Evolutionary conservation across 2,329 filamentous ascomycete species (phyloP), one percentile per base, ranked within the genome.

Genomic region (Whalleya microplaca): DNA sequence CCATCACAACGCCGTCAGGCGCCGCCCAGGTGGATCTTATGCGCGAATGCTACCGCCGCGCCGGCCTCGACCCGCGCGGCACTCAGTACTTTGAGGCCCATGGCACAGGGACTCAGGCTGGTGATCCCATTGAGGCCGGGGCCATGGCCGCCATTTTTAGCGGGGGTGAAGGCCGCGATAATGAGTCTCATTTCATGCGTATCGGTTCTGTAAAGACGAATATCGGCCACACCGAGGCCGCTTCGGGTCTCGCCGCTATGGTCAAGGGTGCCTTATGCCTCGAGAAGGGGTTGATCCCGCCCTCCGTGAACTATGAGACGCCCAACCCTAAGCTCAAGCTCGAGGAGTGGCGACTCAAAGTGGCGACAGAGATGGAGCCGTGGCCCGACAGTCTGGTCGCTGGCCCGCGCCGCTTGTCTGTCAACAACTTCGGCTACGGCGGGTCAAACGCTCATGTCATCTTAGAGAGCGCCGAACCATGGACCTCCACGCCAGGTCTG

Each of bases 1-100:
- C 77, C 1, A 76, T 83, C 23, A 80, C 78, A 0, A 70, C 76
- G 32, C 81, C 81, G 0, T 78, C 63, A 41, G 48, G 48, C 0
- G 60, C 65, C 1, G 73, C 75, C 0, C 78, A 54, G 21, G 41
- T n/a, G 2, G 57, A 58, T 29, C 49, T 63, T 18, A 45, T 51
- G 12, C 27, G 43, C 10, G 51, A 55, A 2, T 67, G 67, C 0
- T 78, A 78, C 53, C 37, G 41, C 1, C 48, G 55, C 3, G 71
- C 73, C 3, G 76, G 68, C 3, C 61, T 72, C 0, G 62, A 52
- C 41, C 52, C 32, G 27, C 27, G 14, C 40, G 64, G 54, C 41
- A 66, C 58, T 49, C 47, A 19, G 1, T 63, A 56, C 14, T 19
- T 71, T 18, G 64, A 72, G 29, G 65, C 64, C 2, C 70, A 73